Evolutionary conservation across 495 filamentous ascomycete genomes (phyloP).

Genomic region (Penicillium paxilli): DNA sequence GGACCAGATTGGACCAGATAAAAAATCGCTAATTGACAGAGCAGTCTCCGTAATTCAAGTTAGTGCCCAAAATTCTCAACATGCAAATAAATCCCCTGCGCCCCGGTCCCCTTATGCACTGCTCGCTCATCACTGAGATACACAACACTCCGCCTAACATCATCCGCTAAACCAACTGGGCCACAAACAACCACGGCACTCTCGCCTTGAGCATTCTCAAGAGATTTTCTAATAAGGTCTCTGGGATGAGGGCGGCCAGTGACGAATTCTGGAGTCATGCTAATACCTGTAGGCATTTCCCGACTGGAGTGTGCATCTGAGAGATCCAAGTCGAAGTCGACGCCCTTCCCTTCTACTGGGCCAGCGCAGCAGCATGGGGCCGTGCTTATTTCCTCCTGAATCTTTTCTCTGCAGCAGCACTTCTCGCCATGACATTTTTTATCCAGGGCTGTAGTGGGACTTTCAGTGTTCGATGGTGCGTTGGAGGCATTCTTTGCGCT

Average conservation of each 20-base stretch:
- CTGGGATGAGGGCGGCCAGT: constrained; percentile 3
- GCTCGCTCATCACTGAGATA: constrained; percentile 9
- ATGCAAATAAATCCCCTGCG: constrained; percentile 10
- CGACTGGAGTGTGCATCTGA: background rate
- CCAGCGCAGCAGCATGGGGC: no score
- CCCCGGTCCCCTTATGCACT: constrained; percentile 7
- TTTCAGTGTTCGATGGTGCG: background rate
- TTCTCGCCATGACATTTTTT: no score
- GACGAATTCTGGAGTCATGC: background rate
- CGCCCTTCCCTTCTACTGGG: no score
- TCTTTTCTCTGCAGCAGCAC: no score
- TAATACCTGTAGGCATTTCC: no score
- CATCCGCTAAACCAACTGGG: constrained; percentile 1
- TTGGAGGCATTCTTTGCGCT: background rate
- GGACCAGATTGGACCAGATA: no score
- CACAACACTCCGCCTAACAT: constrained; percentile 5
- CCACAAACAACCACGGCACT: constrained; percentile 8
- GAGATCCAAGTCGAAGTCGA: no score
- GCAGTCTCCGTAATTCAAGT: no score
- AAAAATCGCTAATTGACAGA: no score
- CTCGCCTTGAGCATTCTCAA: constrained; percentile 1
- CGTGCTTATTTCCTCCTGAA: no score
- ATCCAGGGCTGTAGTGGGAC: background rate
- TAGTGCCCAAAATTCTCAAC: constrained; percentile 5
- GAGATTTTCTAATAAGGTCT: background rate